Base-by-base conservation (phyloP, 352 stramenopile species). In the Phytophthora sp. region DNA sequence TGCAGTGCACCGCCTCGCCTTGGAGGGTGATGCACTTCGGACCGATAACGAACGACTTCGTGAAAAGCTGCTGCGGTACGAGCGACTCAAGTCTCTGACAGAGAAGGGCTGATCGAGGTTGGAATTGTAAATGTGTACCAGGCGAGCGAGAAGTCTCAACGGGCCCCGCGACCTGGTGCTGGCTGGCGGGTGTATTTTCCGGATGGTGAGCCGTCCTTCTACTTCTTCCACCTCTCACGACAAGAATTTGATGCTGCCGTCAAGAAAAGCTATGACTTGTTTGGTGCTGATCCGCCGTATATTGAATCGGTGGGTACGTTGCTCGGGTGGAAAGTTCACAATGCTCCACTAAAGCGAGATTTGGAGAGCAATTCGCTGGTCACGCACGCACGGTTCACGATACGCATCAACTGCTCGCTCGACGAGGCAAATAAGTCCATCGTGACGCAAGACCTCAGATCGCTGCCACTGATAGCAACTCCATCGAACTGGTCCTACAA, bases 291-390 rank as follows among this genome's bases (percentile, higher is more conserved):
- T 6, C 17, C 42, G 5, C 23, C 42, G 21, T 32, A 35, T 31
- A 32, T 23, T 23, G 31, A 45, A 8, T 32, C 46, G 5, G 41
- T 54, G 13, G 57, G 48, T 20, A 43, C 31, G 17, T 56, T 68
- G 37, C 53, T 72, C 13, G 63, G 63, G 18, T 72, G 63, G 63
- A 50, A 55, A 20, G 38, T 59, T 15, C 51, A 72, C 39, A 50
- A 51, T 18, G 55, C 54, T n/a, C 39, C 38, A 34, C 11, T 34
- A 34, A 34, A 6, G 28, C 28, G 20, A 20, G 46, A 7, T 10
- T 20, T 17, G 31, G 35, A 17, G 35, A 57, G 15, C 11, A 42
- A 57, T 4, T 23, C 56, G 17, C 21, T 63, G 10, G 20, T 63
- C 13, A 31, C 52, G 3, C 63, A 49, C 24, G 55, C 43, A 10